phyloP scores from a whole-genome alignment of 2,329 filamentous ascomycete species.

The Diaporthe destruens region DNA sequence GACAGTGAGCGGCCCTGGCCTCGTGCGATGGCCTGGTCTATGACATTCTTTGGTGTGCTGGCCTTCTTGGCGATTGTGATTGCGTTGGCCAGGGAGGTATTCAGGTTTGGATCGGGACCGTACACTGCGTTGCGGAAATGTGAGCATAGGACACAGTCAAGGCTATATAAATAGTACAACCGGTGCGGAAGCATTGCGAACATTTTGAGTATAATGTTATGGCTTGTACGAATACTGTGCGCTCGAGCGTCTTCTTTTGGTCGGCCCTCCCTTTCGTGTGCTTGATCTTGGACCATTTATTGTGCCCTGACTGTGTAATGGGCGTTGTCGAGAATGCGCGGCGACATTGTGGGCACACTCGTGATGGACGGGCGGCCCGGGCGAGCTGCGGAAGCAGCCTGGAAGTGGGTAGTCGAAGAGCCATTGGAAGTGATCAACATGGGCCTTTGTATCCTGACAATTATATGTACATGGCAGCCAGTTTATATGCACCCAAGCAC shows the following conservation, averaged over 20 bases:
- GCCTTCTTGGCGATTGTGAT: slow-evolving; percentile 85
- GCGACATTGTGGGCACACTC: slow-evolving; percentile 61
- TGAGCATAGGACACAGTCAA: slow-evolving; percentile 30
- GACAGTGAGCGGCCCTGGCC: slow-evolving; percentile 85
- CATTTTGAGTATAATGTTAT: slow-evolving; percentile 82
- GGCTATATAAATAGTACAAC: slow-evolving; percentile 32
- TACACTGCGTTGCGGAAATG: slow-evolving; percentile 65
- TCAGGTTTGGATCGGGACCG: slow-evolving; percentile 79
- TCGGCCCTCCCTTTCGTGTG: slow-evolving; percentile 94
- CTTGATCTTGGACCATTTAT: slow-evolving; percentile 95
- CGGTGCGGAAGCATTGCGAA: slow-evolving; percentile 52
- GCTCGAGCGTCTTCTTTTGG: slow-evolving; percentile 79
- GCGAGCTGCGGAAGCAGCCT: slow-evolving; percentile 32
- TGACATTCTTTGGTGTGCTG: slow-evolving; percentile 84
- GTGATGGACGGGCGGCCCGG: neutral
- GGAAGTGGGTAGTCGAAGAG: slow-evolving; percentile 17
- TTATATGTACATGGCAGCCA: neutral
- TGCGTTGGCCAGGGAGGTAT: slow-evolving; percentile 80
- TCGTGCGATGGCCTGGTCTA: slow-evolving; percentile 87
- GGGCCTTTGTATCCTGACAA: neutral
- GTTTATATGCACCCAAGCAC: neutral
- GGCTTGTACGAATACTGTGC: slow-evolving; percentile 76
- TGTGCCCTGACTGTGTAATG: slow-evolving; percentile 76
- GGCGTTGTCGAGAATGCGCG: slow-evolving; percentile 63
- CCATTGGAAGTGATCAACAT: slow-evolving; percentile 30